Percentiles rank a stretch among this genome's conserved stretches.
phyloP scores from a whole-genome alignment of 2,329 filamentous ascomycete species.

The Claviceps lovelessii region DNA sequence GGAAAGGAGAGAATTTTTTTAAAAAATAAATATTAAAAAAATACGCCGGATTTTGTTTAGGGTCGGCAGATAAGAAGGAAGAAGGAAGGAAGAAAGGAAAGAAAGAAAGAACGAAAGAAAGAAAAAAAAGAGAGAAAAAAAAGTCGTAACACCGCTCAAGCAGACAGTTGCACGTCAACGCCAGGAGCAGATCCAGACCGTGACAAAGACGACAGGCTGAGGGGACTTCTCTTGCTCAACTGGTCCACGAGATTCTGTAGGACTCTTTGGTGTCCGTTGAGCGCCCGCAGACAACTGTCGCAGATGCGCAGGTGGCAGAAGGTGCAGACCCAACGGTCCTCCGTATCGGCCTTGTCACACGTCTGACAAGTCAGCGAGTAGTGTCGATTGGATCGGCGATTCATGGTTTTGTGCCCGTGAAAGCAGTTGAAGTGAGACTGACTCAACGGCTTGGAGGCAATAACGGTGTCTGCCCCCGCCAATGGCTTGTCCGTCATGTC shows the following conservation, averaged over 20 bases:
- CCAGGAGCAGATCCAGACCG: conserved; percentile 11
- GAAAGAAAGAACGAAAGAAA: background rate
- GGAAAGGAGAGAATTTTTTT: background rate
- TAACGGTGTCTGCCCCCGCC: conserved; percentile 21
- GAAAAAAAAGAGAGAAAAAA: background rate
- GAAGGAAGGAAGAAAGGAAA: no score
- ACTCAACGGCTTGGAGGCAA: conserved; percentile 28
- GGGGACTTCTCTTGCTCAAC: conserved; percentile 7
- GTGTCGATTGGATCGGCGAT: conserved; percentile 30
- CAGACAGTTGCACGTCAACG: background rate
- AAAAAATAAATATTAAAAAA: no score
- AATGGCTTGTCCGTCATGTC: conserved; percentile 13
- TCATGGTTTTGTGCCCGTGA: conserved; percentile 33
- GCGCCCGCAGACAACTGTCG: conserved; percentile 27
- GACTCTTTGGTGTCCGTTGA: conserved; percentile 29
- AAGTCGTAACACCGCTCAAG: background rate
- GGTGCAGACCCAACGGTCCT: conserved; percentile 32
- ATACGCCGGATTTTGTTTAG: no score
- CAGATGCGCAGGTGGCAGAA: conserved; percentile 41
- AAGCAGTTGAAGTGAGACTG: conserved; percentile 33
- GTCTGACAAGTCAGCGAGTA: conserved; percentile 40
- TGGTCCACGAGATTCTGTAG: conserved; percentile 27
- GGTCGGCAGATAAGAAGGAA: no score
- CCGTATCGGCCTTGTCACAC: conserved; percentile 31
- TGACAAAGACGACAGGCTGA: conserved; percentile 9